Evolutionary conservation across 306 rosid genomes (phyloP).

Genomic region (Pyrus betulifolia): DNA sequence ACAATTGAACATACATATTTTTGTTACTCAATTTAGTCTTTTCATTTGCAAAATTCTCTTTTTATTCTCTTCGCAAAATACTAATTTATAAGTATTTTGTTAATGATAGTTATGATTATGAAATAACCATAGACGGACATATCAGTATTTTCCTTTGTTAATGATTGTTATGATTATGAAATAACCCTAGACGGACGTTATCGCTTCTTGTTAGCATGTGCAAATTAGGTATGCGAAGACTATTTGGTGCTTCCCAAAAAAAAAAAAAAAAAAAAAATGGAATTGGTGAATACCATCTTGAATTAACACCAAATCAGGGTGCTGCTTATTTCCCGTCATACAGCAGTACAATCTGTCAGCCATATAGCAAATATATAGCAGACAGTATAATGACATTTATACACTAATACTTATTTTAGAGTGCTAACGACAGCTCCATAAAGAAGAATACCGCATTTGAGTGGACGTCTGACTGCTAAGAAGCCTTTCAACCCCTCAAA

Average conservation of each 20-base stretch:
- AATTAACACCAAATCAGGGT: not conserved
- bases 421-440: too few species aligned
- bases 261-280: not conserved
- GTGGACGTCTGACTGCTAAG: too few species aligned
- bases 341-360: not conserved
- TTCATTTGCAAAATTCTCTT: not conserved
- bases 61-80: not conserved
- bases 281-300: not conserved
- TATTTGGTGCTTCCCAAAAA: not conserved
- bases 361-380: not conserved
- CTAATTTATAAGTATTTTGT: not conserved
- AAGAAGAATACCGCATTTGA: too few species aligned
- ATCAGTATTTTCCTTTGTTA: not conserved
- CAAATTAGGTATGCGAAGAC: not conserved
- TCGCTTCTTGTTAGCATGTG: not conserved
- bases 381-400: too few species aligned
- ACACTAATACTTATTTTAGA: not conserved
- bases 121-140: not conserved
- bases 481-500: too few species aligned
- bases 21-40: not conserved
- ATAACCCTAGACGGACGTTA: not conserved
- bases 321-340: not conserved
- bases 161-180: not conserved
- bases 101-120: not conserved
- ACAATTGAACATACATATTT: not conserved